A percentile compares a stretch with the other conserved stretches of the same genome.
These are phyloP conservation scores for Uronychia binucleata DNA, from an alignment of 73 alveolate genomes.

Conservation along the genomic window DNA sequence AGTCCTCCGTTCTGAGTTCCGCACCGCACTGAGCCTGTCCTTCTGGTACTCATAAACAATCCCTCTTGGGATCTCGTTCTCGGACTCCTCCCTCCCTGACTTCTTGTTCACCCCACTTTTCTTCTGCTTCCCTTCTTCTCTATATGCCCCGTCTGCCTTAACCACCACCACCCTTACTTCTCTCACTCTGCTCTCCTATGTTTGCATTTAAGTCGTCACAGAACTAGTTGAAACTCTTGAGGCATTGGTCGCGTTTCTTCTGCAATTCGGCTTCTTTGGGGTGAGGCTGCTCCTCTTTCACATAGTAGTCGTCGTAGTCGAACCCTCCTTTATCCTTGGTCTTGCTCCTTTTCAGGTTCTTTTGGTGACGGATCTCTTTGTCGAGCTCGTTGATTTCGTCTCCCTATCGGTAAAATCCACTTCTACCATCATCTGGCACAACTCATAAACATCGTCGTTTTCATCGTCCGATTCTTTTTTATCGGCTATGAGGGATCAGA, in stretches of 20 bases:
- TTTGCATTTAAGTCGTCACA: neutral
- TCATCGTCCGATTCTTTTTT: neutral
- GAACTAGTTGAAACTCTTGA: neutral
- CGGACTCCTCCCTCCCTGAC: neutral
- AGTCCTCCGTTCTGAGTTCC: neutral
- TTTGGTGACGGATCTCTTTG: neutral
- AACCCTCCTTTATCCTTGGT: neutral
- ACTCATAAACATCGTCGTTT: neutral
- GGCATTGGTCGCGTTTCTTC: neutral
- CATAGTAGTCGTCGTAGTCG: neutral
- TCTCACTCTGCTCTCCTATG: neutral
- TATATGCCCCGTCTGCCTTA: neutral
- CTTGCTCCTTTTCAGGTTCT: neutral
- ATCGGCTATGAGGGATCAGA: neutral
- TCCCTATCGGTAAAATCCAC: neutral
- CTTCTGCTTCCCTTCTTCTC: neutral
- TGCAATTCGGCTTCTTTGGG: neutral
- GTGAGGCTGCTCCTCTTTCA: neutral
- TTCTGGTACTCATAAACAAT: neutral
- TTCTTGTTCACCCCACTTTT: neutral
- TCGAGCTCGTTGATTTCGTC: neutral
- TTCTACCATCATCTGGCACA: neutral
- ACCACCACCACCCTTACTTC: neutral
- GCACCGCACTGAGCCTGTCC: neutral
- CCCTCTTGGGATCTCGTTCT: neutral